Percentiles rank a stretch among this genome's conserved stretches.
Conservation (phyloP, 2,329 filamentous ascomycete species). For the Berkeleyomyces basicola region DNA sequence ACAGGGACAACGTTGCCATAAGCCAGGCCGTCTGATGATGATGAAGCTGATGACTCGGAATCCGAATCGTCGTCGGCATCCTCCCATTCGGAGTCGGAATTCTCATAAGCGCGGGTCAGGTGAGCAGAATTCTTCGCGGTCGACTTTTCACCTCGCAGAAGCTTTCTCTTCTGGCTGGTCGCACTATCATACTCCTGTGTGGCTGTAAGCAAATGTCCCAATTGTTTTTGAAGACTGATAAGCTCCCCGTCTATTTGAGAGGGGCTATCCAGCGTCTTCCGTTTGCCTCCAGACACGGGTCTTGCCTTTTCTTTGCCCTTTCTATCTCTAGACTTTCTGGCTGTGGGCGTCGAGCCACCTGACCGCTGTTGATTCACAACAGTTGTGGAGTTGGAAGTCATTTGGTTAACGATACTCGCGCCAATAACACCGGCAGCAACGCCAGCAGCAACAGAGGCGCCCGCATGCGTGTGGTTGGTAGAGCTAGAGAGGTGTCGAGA, state of each 20-base stretch:
- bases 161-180: background rate
- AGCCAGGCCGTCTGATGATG: constrained; percentile 10
- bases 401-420: background rate
- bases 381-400: background rate
- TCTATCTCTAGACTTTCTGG: background rate
- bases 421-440: constrained; percentile 8
- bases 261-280: background rate
- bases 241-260: constrained; percentile 1
- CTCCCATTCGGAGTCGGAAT: constrained; percentile 10
- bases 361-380: background rate
- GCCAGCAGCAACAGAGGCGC: constrained; percentile 6
- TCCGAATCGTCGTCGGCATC: constrained; percentile 5
- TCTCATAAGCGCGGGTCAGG: constrained; percentile 2
- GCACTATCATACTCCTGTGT: constrained; percentile 9
- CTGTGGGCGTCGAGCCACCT: constrained; percentile 8
- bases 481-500: background rate
- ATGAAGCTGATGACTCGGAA: background rate
- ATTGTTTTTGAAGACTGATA: background rate
- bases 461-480: background rate
- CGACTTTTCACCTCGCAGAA: background rate
- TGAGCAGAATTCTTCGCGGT: background rate
- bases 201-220: constrained; percentile 8
- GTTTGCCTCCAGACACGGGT: background rate
- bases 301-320: constrained; percentile 6
- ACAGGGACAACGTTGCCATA: constrained; percentile 3